These are phyloP conservation scores for Trichophaea hybrida DNA, from an alignment of 2,329 filamentous ascomycete species.

Conservation along the genomic window DNA sequence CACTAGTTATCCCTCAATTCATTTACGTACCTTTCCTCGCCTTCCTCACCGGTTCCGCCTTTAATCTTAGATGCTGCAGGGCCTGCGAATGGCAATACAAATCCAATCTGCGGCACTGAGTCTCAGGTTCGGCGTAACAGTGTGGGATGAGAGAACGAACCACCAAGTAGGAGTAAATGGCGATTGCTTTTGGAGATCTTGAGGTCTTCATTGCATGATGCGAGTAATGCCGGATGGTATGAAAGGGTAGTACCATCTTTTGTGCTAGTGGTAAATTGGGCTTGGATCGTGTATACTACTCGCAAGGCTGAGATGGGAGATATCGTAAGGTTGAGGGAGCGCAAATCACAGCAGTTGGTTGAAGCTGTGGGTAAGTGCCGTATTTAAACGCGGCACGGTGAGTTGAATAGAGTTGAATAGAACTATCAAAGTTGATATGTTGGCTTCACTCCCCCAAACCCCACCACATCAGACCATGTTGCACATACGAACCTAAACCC, in stretches of 20 bases:
- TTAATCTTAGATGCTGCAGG: slow-evolving; percentile 20
- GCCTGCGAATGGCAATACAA: slow-evolving; percentile 24
- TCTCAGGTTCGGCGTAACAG: neutral
- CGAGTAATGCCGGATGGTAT: slow-evolving; percentile 1
- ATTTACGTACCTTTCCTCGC: slow-evolving; percentile 3
- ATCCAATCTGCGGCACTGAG: slow-evolving; percentile 6
- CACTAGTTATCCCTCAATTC: neutral
- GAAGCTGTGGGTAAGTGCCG: too few species aligned
- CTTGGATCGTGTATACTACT: neutral
- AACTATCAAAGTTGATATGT: too few species aligned
- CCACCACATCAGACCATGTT: too few species aligned
- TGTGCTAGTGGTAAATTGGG: slow-evolving; percentile 3
- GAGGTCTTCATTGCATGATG: neutral
- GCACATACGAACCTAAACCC: too few species aligned
- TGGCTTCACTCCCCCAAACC: too few species aligned
- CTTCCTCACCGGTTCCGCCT: neutral
- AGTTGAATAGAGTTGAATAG: too few species aligned
- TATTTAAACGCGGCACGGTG: too few species aligned
- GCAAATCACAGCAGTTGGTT: too few species aligned
- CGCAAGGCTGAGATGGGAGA: too few species aligned
- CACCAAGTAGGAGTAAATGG: slow-evolving; percentile 18
- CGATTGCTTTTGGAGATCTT: slow-evolving; percentile 6
- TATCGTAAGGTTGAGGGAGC: too few species aligned
- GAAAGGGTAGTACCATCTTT: neutral
- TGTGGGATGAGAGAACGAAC: neutral